Percentiles rank a stretch among this genome's conserved stretches.
Conservation (phyloP, 2,329 filamentous ascomycete genomes). For the Nannizziopsis arthrosporioides region DNA sequence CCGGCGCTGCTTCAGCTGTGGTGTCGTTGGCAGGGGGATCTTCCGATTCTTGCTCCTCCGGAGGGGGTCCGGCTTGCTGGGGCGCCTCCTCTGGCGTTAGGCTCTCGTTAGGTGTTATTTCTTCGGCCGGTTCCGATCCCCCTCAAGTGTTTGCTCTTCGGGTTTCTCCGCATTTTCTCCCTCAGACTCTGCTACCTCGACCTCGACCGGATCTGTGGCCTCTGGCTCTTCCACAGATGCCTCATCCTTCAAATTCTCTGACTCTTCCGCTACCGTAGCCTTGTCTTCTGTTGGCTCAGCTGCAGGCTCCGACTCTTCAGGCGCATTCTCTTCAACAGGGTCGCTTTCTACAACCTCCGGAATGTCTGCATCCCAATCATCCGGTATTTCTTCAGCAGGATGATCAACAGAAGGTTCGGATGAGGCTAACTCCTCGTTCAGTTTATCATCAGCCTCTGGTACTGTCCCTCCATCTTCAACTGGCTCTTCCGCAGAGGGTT, state of each 20-base stretch:
- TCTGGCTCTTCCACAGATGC: slow-evolving; percentile 2
- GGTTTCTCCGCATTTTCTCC: not conserved
- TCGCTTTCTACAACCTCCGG: not conserved
- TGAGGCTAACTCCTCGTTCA: slow-evolving; percentile 13
- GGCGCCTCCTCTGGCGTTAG: not conserved
- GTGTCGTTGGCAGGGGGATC: slow-evolving; percentile 2
- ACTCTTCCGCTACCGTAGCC: not conserved
- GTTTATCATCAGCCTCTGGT: slow-evolving; percentile 15
- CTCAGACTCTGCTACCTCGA: not conserved
- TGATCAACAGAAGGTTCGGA: not conserved
- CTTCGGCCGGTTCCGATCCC: slow-evolving; percentile 1
- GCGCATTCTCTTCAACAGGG: not conserved
- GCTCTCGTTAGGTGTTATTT: slow-evolving; percentile 1
- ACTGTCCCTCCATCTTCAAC: not conserved
- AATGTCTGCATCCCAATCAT: not conserved
- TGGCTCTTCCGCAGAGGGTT: not conserved
- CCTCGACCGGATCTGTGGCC: not conserved
- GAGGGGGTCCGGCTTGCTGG: not conserved
- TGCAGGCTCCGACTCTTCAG: not conserved
- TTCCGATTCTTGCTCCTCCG: not conserved
- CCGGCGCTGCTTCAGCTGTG: slow-evolving; percentile 3
- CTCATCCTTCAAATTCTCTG: not conserved
- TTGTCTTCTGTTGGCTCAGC: slow-evolving; percentile 3
- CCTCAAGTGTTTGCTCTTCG: not conserved
- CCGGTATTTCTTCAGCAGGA: not conserved